A percentile compares a stretch with the other conserved stretches of the same genome.
These are phyloP conservation scores for Medicago arabica DNA, from an alignment of 306 rosid genomes.

Conservation along the genomic window DNA sequence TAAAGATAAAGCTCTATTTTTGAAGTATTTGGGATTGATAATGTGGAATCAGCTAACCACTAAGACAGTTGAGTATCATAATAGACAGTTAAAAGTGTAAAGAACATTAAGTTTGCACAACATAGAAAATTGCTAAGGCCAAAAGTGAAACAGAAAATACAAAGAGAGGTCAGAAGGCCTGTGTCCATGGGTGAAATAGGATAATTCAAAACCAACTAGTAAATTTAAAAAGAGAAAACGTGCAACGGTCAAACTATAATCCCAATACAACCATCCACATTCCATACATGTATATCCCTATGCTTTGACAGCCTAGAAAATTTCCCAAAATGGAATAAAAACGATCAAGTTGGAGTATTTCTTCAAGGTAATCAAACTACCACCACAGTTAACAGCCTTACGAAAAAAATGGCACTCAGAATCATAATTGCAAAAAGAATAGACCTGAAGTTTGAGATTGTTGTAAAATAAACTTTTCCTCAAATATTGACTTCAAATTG, in stretches of 20 bases:
- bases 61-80: no score
- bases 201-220: neutral
- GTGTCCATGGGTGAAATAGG: neutral
- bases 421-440: slow-evolving; percentile 33
- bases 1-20: no score
- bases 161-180: neutral
- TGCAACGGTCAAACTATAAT: no score
- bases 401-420: neutral
- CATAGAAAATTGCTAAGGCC: neutral
- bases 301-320: slow-evolving; percentile 1
- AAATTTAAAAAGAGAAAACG: neutral
- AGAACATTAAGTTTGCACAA: no score
- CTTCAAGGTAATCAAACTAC: no score
- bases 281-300: no score
- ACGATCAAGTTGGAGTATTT: neutral
- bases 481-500: slow-evolving; percentile 77
- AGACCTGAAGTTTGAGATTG: slow-evolving; percentile 91
- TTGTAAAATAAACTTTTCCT: slow-evolving; percentile 91
- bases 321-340: slow-evolving; percentile 1
- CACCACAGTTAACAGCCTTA: no score
- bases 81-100: no score
- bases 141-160: neutral
- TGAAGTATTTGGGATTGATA: no score
- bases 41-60: no score
- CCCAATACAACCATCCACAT: no score